These are phyloP conservation scores for Aspergillus sp. DNA, from an alignment of 2,329 filamentous ascomycete species.

Conservation along the genomic window DNA sequence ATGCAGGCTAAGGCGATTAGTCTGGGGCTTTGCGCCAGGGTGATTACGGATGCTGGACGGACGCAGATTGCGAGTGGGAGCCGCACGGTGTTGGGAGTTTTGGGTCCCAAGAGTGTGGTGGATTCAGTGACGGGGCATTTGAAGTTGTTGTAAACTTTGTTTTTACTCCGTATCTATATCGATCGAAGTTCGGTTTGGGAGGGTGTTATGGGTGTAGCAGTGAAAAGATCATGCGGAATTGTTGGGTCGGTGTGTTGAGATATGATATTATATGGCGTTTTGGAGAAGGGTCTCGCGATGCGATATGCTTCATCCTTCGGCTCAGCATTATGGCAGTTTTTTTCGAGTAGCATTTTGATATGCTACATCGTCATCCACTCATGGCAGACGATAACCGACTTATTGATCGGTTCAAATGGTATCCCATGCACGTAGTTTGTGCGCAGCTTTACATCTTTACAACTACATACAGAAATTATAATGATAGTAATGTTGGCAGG, in stretches of 20 bases:
- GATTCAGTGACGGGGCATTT: slow-evolving; percentile 82
- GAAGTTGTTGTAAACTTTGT: slow-evolving; percentile 69
- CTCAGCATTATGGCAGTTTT: background rate
- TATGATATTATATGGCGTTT: no score
- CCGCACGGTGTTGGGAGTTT: slow-evolving; percentile 83
- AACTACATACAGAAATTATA: background rate
- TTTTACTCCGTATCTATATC: no score
- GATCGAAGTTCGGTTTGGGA: no score
- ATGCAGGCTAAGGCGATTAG: slow-evolving; percentile 78
- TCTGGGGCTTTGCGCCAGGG: slow-evolving; percentile 81
- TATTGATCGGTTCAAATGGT: no score
- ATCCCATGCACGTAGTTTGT: no score
- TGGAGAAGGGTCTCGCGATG: no score
- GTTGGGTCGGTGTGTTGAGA: background rate
- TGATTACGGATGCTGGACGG: slow-evolving; percentile 92
- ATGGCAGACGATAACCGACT: no score
- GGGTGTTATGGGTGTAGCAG: no score
- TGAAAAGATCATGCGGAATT: no score
- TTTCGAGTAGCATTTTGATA: no score
- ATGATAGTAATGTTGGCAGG: slow-evolving; percentile 61
- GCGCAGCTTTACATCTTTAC: no score
- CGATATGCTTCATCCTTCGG: background rate
- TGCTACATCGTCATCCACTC: no score
- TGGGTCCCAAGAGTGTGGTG: slow-evolving; percentile 80
- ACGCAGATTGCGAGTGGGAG: slow-evolving; percentile 96